These are phyloP conservation scores for Oryza meridionalis DNA, from an alignment of 176 grass and related monocot species.

Conservation along the genomic window DNA sequence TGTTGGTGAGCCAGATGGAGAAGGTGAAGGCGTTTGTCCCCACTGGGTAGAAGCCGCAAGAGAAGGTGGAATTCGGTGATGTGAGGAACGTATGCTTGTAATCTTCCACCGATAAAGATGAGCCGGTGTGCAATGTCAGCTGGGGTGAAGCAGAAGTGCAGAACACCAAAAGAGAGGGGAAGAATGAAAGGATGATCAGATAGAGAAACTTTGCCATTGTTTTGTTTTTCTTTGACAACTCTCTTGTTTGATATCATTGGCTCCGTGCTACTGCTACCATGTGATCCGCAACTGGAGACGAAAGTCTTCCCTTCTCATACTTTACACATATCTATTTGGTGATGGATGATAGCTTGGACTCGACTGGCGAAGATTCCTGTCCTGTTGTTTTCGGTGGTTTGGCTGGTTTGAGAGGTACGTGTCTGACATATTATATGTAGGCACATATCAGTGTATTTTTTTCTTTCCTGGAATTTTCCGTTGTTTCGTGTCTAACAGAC, in stretches of 20 bases:
- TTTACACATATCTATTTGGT: not conserved
- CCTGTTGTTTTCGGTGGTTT: too few species aligned
- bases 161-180: not conserved
- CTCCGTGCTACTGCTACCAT: not conserved
- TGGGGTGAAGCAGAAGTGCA: not conserved
- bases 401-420: not conserved
- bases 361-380: not conserved
- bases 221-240: not conserved
- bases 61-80: conserved; percentile 36
- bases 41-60: conserved; percentile 34
- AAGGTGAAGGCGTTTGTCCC: conserved; percentile 53
- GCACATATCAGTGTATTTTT: not conserved
- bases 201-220: not conserved
- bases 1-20: conserved; percentile 55
- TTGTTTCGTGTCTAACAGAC: too few species aligned
- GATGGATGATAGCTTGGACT: not conserved
- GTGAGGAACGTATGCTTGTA: not conserved
- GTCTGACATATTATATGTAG: not conserved
- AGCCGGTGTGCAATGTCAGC: not conserved
- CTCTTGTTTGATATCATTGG: not conserved
- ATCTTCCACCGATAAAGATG: not conserved
- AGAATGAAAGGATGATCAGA: not conserved
- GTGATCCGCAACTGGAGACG: not conserved
- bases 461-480: too few species aligned
- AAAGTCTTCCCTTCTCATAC: not conserved